phyloP scores from a whole-genome alignment of 2,329 filamentous ascomycete species.

The Akanthomyces muscarius region DNA sequence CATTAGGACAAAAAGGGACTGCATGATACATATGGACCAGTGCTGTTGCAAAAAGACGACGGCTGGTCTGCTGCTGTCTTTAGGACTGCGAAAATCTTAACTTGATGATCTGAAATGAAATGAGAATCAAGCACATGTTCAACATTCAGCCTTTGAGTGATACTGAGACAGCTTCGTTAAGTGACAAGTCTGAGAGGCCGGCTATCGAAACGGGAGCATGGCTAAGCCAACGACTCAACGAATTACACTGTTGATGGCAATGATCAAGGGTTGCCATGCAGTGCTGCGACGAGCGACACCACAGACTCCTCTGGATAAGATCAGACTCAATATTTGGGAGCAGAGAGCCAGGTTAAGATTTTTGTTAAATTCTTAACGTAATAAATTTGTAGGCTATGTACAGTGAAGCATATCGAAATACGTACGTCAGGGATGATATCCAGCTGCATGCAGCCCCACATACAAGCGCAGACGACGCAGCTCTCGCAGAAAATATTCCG shows the following conservation, averaged over 20 bases:
- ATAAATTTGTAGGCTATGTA: not conserved
- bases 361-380: no score
- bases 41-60: conserved; percentile 27
- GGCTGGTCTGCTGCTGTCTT: conserved; percentile 44
- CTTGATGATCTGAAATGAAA: conserved; percentile 46
- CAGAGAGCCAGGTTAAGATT: no score
- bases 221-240: no score
- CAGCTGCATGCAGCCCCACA: not conserved
- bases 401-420: not conserved
- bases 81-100: conserved; percentile 37
- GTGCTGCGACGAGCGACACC: no score
- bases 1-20: conserved; percentile 46
- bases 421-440: conserved; percentile 10
- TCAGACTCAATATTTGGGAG: no score
- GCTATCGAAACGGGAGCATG: no score
- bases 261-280: no score
- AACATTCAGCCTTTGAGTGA: not conserved
- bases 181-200: not conserved
- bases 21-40: conserved; percentile 42
- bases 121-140: conserved; percentile 33
- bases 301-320: no score
- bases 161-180: not conserved
- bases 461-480: not conserved
- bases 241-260: no score
- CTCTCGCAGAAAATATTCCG: conserved; percentile 1